A percentile compares a stretch with the other conserved stretches of the same genome.
phyloP scores from a whole-genome alignment of 2,329 filamentous ascomycete genomes.

The Colletotrichum theobromicola region DNA sequence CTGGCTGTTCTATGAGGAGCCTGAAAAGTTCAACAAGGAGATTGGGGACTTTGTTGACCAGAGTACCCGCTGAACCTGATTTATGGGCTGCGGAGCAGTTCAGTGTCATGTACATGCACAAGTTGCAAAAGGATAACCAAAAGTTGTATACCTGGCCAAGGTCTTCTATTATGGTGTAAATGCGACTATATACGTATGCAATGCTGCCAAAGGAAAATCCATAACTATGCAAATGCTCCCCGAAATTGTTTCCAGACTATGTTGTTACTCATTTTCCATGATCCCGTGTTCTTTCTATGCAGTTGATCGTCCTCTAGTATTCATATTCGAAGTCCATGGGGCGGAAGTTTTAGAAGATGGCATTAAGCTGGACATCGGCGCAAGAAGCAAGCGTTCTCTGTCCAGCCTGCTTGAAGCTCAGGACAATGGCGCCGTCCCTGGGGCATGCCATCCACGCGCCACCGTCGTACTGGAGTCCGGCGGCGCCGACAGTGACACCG shows the following conservation, averaged over 20 bases:
- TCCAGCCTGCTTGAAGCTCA: conserved; percentile 1
- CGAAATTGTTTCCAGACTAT: too few species aligned
- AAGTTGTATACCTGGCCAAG: not conserved
- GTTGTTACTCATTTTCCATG: not conserved
- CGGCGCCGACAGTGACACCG: not conserved
- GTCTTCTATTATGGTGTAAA: not conserved
- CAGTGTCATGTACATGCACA: not conserved
- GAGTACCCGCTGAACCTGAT: not conserved
- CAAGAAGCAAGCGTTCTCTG: not conserved
- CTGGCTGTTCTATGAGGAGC: conserved; percentile 46
- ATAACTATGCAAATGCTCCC: not conserved
- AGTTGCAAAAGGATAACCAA: not conserved
- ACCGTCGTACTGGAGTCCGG: not conserved
- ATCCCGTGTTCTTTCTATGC: not conserved
- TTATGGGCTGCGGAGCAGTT: too few species aligned
- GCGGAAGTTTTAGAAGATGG: not conserved
- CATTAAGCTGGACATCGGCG: not conserved
- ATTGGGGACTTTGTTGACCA: conserved; percentile 22
- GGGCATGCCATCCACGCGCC: not conserved
- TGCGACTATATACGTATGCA: not conserved
- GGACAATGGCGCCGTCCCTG: not conserved
- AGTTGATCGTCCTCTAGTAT: not conserved
- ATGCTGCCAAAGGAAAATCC: not conserved
- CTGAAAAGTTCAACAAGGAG: conserved; percentile 39
- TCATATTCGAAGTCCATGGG: too few species aligned